These are phyloP conservation scores for Silene noctiflora DNA, from an alignment of 179 eudicot genomes.

Conservation along the genomic window DNA sequence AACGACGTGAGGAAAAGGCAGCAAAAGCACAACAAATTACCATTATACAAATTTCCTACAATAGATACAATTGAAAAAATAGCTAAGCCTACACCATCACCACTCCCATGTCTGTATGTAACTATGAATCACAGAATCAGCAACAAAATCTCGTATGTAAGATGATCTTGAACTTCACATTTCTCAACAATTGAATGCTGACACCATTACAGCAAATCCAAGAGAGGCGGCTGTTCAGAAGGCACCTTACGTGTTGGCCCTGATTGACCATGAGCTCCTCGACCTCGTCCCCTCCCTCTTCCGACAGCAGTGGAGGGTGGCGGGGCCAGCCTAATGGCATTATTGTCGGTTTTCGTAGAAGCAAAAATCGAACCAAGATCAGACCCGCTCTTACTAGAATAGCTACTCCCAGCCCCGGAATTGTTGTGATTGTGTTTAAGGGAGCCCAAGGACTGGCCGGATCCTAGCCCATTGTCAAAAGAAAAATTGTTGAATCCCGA, in stretches of 20 bases:
- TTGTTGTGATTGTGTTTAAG: constrained; percentile 48
- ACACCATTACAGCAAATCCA: constrained; percentile 61
- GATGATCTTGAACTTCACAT: neutral
- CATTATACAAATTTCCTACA: neutral
- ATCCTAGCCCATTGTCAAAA: constrained; percentile 31
- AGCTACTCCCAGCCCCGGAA: constrained; percentile 25
- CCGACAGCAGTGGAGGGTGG: constrained; percentile 88
- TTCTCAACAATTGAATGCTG: neutral
- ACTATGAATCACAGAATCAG: neutral
- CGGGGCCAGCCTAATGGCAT: constrained; percentile 78
- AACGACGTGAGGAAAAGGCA: neutral
- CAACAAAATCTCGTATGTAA: neutral
- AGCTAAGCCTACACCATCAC: neutral
- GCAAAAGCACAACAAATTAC: neutral
- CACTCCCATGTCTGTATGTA: neutral
- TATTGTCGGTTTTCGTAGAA: constrained; percentile 45
- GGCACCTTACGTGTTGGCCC: constrained; percentile 39
- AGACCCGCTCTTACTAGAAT: constrained; percentile 30
- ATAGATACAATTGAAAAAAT: neutral
- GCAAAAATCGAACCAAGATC: constrained; percentile 77
- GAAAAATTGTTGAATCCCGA: constrained; percentile 32
- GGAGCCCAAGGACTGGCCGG: constrained; percentile 46
- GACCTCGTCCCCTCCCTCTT: constrained; percentile 73
- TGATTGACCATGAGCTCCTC: constrained; percentile 55
- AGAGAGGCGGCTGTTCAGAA: constrained; percentile 71